A percentile compares a stretch with the other conserved stretches of the same genome.
phyloP scores from a whole-genome alignment of 2,329 filamentous ascomycete genomes.

The Fusarium lyarnte region DNA sequence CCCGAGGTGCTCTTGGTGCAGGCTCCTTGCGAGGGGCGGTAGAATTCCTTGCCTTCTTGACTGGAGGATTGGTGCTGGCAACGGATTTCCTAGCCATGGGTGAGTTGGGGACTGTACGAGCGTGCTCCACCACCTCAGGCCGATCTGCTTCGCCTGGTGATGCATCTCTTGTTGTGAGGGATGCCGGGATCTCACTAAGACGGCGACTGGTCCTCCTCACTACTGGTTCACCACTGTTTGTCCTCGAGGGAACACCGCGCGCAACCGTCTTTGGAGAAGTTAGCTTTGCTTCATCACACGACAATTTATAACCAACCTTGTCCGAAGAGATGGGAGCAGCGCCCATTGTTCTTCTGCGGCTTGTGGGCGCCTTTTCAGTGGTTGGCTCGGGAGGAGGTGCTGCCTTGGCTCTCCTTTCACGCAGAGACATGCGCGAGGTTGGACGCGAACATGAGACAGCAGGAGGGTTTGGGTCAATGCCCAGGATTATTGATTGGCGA shows the following conservation, averaged over 20 bases:
- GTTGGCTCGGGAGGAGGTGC: slow-evolving; percentile 61
- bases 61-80: slow-evolving; percentile 55
- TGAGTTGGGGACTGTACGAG: slow-evolving; percentile 49
- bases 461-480: slow-evolving; percentile 42
- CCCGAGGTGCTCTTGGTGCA: slow-evolving; percentile 45
- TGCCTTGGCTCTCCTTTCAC: slow-evolving; percentile 72
- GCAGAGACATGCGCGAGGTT: slow-evolving; percentile 74
- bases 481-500: slow-evolving; percentile 63
- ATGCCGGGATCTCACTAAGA: slow-evolving; percentile 59
- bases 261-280: slow-evolving; percentile 45
- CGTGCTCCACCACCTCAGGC: slow-evolving; percentile 36
- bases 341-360: slow-evolving; percentile 70
- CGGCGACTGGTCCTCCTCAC: slow-evolving; percentile 55
- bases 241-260: slow-evolving; percentile 46
- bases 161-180: slow-evolving; percentile 37
- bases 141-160: slow-evolving; percentile 10
- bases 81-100: slow-evolving; percentile 53
- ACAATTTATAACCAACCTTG: slow-evolving; percentile 40
- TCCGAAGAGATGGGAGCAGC: slow-evolving; percentile 44
- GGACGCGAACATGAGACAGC: slow-evolving; percentile 51
- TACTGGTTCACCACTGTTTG: slow-evolving; percentile 35
- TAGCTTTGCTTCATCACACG: not conserved
- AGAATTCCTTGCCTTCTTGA: slow-evolving; percentile 69
- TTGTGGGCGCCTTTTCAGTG: slow-evolving; percentile 46
- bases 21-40: slow-evolving; percentile 57